Conservation (phyloP, 306 rosid genomes). For the Clitoria ternatea region DNA sequence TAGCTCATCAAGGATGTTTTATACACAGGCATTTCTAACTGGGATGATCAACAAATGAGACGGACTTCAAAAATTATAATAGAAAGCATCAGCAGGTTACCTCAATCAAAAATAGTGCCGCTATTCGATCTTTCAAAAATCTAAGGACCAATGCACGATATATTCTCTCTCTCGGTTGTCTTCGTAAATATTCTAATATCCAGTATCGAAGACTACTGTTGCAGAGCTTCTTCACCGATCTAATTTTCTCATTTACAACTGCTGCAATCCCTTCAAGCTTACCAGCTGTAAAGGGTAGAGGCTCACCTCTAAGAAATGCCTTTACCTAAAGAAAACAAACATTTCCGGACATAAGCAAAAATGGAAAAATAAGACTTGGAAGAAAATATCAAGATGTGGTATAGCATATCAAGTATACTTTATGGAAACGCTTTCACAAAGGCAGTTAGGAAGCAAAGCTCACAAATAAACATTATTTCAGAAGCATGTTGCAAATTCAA, state of each 20-base stretch:
- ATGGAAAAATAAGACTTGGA: not conserved
- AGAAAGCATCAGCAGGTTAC: slow-evolving; percentile 38
- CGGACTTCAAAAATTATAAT: slow-evolving; percentile 8
- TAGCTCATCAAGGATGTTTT: not conserved
- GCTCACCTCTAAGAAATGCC: slow-evolving; percentile 73
- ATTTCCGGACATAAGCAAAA: slow-evolving; percentile 16
- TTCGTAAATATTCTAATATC: slow-evolving; percentile 81
- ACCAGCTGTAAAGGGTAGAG: slow-evolving; percentile 73
- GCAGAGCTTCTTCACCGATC: slow-evolving; percentile 66
- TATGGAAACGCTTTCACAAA: not conserved
- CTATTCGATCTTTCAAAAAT: slow-evolving; percentile 82
- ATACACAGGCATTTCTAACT: not conserved
- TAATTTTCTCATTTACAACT: slow-evolving; percentile 50
- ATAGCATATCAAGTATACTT: not conserved
- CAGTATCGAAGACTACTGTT: slow-evolving; percentile 79
- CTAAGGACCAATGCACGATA: slow-evolving; percentile 73
- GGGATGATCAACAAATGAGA: not conserved
- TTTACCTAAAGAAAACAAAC: slow-evolving; percentile 46
- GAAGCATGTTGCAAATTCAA: not conserved
- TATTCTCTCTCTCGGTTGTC: slow-evolving; percentile 67
- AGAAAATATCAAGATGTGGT: slow-evolving; percentile 1
- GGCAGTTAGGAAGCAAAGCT: not conserved
- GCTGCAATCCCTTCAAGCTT: slow-evolving; percentile 83
- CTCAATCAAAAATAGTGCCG: slow-evolving; percentile 79
- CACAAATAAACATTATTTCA: not conserved